Conservation (phyloP, 2,329 filamentous ascomycete species). For the Diaporthe sp. region DNA sequence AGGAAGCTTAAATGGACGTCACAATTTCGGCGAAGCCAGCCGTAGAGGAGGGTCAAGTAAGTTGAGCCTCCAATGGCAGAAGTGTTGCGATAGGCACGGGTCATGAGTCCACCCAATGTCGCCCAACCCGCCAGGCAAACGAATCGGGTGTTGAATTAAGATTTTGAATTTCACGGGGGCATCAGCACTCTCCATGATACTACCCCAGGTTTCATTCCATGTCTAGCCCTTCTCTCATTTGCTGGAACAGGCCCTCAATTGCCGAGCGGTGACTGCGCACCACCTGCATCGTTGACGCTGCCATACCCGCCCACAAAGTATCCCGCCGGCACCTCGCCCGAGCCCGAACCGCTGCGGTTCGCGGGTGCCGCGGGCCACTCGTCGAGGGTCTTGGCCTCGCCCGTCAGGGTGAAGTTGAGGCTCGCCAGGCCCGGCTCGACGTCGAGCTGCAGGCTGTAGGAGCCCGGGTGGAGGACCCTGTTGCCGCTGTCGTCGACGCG, state of each 20-base stretch:
- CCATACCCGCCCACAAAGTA: slow-evolving; percentile 39
- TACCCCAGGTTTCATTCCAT: slow-evolving; percentile 17
- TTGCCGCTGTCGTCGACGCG: slow-evolving; percentile 65
- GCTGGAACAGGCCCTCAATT: not conserved
- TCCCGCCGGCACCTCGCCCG: slow-evolving; percentile 23
- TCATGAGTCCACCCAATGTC: not conserved
- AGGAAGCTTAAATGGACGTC: not conserved
- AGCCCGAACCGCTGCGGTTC: slow-evolving; percentile 14
- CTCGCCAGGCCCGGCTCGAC: slow-evolving; percentile 53
- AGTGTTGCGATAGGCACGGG: not conserved
- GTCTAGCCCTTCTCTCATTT: not conserved
- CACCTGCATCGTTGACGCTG: slow-evolving; percentile 28
- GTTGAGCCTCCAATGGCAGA: slow-evolving; percentile 9
- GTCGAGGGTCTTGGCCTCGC: slow-evolving; percentile 58
- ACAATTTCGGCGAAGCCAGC: not conserved
- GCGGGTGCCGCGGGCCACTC: slow-evolving; percentile 47
- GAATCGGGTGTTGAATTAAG: not conserved
- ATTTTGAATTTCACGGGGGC: not conserved
- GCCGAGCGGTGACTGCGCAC: slow-evolving; percentile 18
- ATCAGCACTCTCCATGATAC: not conserved
- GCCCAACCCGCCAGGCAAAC: not conserved
- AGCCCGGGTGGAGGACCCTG: slow-evolving; percentile 66
- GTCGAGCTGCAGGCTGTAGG: slow-evolving; percentile 64
- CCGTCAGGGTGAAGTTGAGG: slow-evolving; percentile 62
- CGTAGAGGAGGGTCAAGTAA: slow-evolving; percentile 8